Conservation (phyloP, 441 rosid species). For the Corymbia calophylla region DNA sequence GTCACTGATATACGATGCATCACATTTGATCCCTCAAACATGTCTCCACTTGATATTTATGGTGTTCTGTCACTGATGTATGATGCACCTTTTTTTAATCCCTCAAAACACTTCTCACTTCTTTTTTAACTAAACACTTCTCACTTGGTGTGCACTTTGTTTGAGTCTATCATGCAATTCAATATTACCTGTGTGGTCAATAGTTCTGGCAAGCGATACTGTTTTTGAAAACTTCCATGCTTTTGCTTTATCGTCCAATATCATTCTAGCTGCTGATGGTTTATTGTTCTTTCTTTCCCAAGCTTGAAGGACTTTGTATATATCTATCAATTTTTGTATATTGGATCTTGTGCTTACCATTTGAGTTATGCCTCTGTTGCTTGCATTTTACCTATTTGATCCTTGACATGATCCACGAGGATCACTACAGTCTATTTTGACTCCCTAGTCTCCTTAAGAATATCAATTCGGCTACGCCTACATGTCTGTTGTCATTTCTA, state of each 20-base stretch:
- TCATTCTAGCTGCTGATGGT: not conserved
- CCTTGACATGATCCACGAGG: not conserved
- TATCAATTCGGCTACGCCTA: not conserved
- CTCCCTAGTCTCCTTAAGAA: not conserved
- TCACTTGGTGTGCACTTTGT: not conserved
- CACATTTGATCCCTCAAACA: not conserved
- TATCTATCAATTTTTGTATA: not conserved
- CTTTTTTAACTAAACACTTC: not conserved
- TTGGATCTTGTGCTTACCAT: not conserved
- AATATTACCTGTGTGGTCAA: not conserved
- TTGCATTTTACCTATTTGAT: not conserved
- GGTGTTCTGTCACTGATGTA: not conserved
- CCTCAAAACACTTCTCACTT: not conserved
- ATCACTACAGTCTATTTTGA: not conserved
- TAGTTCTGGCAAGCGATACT: not conserved
- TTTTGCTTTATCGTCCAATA: not conserved
- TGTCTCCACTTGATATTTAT: not conserved
- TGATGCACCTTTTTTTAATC: not conserved
- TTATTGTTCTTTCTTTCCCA: not conserved
- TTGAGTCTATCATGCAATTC: not conserved
- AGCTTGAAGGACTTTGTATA: not conserved
- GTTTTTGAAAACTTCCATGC: not conserved
- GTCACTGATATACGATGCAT: not conserved
- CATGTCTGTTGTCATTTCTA: not conserved
- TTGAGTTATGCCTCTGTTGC: not conserved